Evolutionary conservation across 805 yeast genomes (phyloP).

Genomic region (Wickerhamiella sergipiensis): DNA sequence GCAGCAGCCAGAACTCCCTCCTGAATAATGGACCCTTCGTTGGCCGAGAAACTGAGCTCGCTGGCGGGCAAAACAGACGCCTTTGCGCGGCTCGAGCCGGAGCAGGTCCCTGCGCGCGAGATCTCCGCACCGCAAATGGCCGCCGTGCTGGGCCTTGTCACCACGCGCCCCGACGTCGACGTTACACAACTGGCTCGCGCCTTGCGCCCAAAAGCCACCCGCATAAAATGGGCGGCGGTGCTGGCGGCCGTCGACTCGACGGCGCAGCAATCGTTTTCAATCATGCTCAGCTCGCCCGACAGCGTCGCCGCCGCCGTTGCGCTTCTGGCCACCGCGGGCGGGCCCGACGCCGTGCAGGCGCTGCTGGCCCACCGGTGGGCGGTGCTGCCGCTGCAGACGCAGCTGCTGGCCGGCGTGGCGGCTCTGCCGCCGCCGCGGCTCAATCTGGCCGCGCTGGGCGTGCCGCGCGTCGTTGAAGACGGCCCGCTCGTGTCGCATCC

Average conservation of each 20-base stretch:
- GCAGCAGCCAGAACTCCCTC: neutral
- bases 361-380: constrained; percentile 7
- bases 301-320: constrained; percentile 5
- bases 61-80: constrained; percentile 10
- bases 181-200: constrained; percentile 6
- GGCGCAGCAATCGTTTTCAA: neutral
- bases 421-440: constrained; percentile 6
- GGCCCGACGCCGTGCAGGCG: constrained; percentile 7
- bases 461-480: constrained; percentile 9
- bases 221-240: constrained; percentile 6
- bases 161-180: constrained; percentile 9
- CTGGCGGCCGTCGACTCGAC: neutral
- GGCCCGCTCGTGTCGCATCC: constrained; percentile 13
- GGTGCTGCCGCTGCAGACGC: constrained; percentile 4
- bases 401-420: constrained; percentile 4
- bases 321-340: constrained; percentile 2
- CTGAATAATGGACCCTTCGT: constrained; percentile 5
- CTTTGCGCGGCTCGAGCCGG: constrained; percentile 7
- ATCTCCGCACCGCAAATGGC: constrained; percentile 8
- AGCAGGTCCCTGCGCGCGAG: constrained; percentile 7
- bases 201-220: constrained; percentile 5
- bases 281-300: constrained; percentile 4
- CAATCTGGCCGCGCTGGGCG: constrained; percentile 6
- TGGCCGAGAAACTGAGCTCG: constrained; percentile 10
- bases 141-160: constrained; percentile 6